A percentile compares a stretch with the other conserved stretches of the same genome.
Conservation (phyloP, 1,139 yeast species). For the Nakaseomyces bracarensis region DNA sequence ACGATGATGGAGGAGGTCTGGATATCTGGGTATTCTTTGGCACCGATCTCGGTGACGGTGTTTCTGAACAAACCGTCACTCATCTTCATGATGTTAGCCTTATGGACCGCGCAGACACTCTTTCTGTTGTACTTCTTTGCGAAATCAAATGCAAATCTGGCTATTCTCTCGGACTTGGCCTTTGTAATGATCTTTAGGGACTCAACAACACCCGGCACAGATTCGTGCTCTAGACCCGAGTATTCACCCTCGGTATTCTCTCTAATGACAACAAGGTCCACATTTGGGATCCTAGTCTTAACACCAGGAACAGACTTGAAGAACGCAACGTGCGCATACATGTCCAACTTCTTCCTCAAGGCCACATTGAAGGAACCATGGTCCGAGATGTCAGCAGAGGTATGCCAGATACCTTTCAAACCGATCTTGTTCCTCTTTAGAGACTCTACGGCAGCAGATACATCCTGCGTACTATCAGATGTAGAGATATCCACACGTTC, state of each 20-base stretch:
- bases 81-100: slow-evolving; percentile 97
- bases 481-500: slow-evolving; percentile 88
- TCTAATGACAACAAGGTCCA: slow-evolving; percentile 91
- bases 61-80: slow-evolving; percentile 97
- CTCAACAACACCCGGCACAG: slow-evolving; percentile 97
- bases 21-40: slow-evolving; percentile 75
- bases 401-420: slow-evolving; percentile 89
- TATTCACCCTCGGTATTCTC: slow-evolving; percentile 98
- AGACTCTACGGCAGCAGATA: slow-evolving; percentile 82
- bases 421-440: slow-evolving; percentile 96
- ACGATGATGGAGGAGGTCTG: slow-evolving; percentile 89
- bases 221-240: slow-evolving; percentile 96
- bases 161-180: slow-evolving; percentile 92
- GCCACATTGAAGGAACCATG: slow-evolving; percentile 90
- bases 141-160: slow-evolving; percentile 93
- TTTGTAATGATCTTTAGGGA: slow-evolving; percentile 91
- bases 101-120: slow-evolving; percentile 93
- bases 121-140: slow-evolving; percentile 89
- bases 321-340: slow-evolving; percentile 86
- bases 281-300: slow-evolving; percentile 75
- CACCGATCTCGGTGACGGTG: slow-evolving; percentile 84
- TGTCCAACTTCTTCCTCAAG: slow-evolving; percentile 89
- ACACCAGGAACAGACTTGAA: slow-evolving; percentile 95
- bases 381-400: slow-evolving; percentile 69
- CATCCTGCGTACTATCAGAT: slow-evolving; percentile 53